Percentiles rank a stretch among this genome's conserved stretches.
Conservation (phyloP, 306 rosid genomes). For the Calophaca sinica region DNA sequence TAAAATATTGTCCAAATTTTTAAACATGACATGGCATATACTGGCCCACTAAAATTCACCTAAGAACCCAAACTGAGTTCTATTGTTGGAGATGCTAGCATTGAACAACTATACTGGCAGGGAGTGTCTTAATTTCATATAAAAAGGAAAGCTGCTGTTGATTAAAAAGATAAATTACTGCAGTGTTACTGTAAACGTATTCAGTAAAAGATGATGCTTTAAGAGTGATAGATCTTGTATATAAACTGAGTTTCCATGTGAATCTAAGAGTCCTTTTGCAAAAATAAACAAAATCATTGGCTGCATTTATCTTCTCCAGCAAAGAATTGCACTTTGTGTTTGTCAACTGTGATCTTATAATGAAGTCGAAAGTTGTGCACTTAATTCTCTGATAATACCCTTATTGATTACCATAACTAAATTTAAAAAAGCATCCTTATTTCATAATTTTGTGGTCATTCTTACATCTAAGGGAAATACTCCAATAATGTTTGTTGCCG, state of each 20-base stretch:
- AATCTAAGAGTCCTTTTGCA: slow-evolving; percentile 22
- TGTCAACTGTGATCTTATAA: neutral
- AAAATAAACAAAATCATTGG: slow-evolving; percentile 34
- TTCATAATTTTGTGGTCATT: slow-evolving; percentile 30
- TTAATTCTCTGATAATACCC: slow-evolving; percentile 19
- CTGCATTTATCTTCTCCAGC: slow-evolving; percentile 21
- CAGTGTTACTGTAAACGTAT: neutral
- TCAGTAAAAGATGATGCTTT: slow-evolving; percentile 5
- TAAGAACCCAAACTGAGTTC: no score
- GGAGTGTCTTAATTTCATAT: neutral
- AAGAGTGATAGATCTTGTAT: slow-evolving; percentile 7
- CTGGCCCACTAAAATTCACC: no score
- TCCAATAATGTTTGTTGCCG: slow-evolving; percentile 25
- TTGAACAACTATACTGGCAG: neutral
- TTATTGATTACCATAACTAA: no score
- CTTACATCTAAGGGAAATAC: slow-evolving; percentile 9
- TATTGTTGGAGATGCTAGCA: no score
- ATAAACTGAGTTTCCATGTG: slow-evolving; percentile 15
- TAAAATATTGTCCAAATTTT: no score
- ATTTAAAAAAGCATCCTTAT: neutral
- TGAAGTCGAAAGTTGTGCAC: slow-evolving; percentile 32
- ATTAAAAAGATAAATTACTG: slow-evolving; percentile 16
- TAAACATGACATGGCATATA: no score
- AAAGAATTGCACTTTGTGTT: slow-evolving; percentile 13
- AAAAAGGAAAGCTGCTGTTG: neutral